These are phyloP conservation scores for Coprinopsis cinerea DNA, from an alignment of 768 basidiomycete genomes.

Conservation along the genomic window DNA sequence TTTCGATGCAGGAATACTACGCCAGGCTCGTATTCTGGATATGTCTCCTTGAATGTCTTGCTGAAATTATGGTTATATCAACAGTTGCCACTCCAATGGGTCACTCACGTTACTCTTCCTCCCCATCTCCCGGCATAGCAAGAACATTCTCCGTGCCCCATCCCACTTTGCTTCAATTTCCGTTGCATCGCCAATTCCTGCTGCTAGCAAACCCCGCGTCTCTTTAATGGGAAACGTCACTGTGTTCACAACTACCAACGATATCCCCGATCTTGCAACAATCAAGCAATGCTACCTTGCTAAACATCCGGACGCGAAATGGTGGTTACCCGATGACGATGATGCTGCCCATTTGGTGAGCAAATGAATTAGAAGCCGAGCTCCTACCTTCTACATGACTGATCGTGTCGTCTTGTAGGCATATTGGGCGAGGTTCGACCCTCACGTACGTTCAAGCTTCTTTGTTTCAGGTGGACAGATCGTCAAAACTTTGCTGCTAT, in stretches of 20 bases:
- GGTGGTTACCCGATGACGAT: conserved; percentile 44
- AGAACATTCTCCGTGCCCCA: conserved; percentile 39
- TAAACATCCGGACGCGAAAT: conserved; percentile 44
- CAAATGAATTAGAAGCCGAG: not conserved
- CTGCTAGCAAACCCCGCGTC: conserved; percentile 41
- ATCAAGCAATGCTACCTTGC: conserved; percentile 38
- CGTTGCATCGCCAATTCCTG: conserved; percentile 31
- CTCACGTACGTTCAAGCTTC: conserved; percentile 31
- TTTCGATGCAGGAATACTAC: conserved; percentile 50
- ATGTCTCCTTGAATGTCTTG: not conserved
- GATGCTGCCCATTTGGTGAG: conserved; percentile 38
- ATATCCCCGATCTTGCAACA: conserved; percentile 24
- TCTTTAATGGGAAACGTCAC: conserved; percentile 45
- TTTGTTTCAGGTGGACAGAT: not conserved
- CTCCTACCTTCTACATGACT: not conserved
- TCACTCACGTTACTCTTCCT: conserved; percentile 48
- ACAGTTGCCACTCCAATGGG: conserved; percentile 45
- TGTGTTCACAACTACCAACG: conserved; percentile 28
- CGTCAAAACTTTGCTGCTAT: not conserved
- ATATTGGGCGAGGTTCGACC: conserved; percentile 52
- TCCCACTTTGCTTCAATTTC: conserved; percentile 40
- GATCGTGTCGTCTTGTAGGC: conserved; percentile 24
- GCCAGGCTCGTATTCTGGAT: conserved; percentile 23
- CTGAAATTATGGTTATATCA: not conserved
- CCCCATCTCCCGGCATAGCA: conserved; percentile 48